phyloP scores from a whole-genome alignment of 305 asterid species.

The Lippia alba region DNA sequence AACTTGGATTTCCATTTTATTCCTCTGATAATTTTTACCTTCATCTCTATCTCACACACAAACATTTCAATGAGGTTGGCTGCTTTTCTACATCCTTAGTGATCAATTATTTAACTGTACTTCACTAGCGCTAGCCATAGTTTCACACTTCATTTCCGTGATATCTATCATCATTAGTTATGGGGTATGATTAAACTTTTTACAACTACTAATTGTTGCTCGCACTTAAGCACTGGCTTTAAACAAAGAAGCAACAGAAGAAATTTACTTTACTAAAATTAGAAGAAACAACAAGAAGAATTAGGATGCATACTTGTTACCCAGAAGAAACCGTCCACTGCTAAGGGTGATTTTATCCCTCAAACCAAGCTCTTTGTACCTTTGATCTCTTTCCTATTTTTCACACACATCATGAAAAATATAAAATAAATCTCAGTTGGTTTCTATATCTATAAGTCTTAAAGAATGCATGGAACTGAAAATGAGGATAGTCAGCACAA shows the following conservation, averaged over 20 bases:
- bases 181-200: too few species aligned
- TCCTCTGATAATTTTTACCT: not conserved
- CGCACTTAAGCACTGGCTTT: not conserved
- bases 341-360: conserved; percentile 98
- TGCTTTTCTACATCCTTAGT: too few species aligned
- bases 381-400: conserved; percentile 91
- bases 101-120: too few species aligned
- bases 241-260: conserved; percentile 3
- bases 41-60: too few species aligned
- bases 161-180: too few species aligned
- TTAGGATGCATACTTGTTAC: conserved; percentile 80
- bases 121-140: too few species aligned
- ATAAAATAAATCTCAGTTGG: conserved; percentile 19
- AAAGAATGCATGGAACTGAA: conserved; percentile 11
- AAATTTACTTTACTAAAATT: not conserved
- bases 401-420: conserved; percentile 19
- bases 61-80: too few species aligned
- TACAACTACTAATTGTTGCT: not conserved
- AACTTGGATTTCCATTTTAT: too few species aligned
- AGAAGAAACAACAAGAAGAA: conserved; percentile 24
- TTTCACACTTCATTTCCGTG: too few species aligned
- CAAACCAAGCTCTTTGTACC: conserved; percentile 97
- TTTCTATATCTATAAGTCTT: conserved; percentile 24
- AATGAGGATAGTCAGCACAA: conserved; percentile 15
- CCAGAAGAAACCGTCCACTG: conserved; percentile 97